phyloP scores from a whole-genome alignment of 73 alveolate species.

The Blepharisma stoltei region DNA sequence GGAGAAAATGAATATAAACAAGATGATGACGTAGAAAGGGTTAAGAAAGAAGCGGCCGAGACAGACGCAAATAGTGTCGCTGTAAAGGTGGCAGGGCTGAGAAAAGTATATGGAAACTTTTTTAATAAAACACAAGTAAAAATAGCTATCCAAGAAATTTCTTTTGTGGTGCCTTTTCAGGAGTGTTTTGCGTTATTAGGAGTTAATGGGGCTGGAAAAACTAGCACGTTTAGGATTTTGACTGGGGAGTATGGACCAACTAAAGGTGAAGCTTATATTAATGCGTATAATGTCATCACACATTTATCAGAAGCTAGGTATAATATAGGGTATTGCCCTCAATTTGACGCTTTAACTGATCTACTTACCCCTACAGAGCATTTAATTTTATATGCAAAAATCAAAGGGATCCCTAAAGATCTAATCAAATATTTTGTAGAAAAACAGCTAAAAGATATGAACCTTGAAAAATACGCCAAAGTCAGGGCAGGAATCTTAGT shows the following conservation, averaged over 20 bases:
- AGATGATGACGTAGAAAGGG: slow-evolving; percentile 77
- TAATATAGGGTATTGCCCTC: slow-evolving; percentile 96
- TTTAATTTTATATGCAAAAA: slow-evolving; percentile 84
- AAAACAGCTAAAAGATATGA: slow-evolving; percentile 85
- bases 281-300: slow-evolving; percentile 70
- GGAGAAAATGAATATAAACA: slow-evolving; percentile 34
- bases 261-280: slow-evolving; percentile 81
- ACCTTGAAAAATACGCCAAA: slow-evolving; percentile 68
- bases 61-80: slow-evolving; percentile 45
- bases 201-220: slow-evolving; percentile 96
- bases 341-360: slow-evolving; percentile 91
- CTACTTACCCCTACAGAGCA: slow-evolving; percentile 93
- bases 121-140: slow-evolving; percentile 27
- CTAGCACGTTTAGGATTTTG: slow-evolving; percentile 87
- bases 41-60: slow-evolving; percentile 54
- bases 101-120: slow-evolving; percentile 46
- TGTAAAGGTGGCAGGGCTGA: slow-evolving; percentile 57
- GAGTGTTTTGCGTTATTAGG: slow-evolving; percentile 93
- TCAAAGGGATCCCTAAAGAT: slow-evolving; percentile 87
- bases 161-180: slow-evolving; percentile 83
- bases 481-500: slow-evolving; percentile 79
- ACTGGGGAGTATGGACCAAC: slow-evolving; percentile 90
- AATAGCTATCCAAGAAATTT: slow-evolving; percentile 77
- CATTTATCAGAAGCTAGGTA: slow-evolving; percentile 78
- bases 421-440: slow-evolving; percentile 59